Evolutionary conservation across 352 stramenopile species (phyloP), one percentile per base, ranked within the genome.

Genomic region (Paralagenidium karlingii): DNA sequence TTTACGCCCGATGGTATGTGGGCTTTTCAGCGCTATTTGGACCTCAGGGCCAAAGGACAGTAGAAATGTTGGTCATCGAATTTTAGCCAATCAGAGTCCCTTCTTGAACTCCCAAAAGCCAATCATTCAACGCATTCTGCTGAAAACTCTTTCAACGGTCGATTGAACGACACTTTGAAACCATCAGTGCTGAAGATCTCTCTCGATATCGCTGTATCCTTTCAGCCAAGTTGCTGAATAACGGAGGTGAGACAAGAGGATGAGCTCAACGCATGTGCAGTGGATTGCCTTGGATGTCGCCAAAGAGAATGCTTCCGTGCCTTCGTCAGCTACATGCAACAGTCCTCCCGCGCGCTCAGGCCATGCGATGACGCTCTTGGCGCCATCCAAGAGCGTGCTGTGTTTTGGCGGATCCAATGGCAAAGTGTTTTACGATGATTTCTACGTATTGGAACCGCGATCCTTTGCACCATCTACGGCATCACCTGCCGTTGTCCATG

Each of bases 1-100:
- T 88, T 91, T 49, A 91, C 77, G 18, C 74, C 77, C 12, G 74
- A 91, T 47, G 74, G 77, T 45, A 81, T 91, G 38, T 63, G 75
- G 38, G 74, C 77, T 2, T 82, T 91, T 10, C 54, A 86, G 42
- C 62, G 75, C 28, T 91, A 88, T 39, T 36, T 36, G n/a, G n/a
- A n/a, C n/a, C 47, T 90, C 25, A 30, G 58, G 20, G 29, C 43
- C 12, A 44, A 29, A 10, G 13, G 13, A 24, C 26, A 54, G 19
- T 11, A 40, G 38, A 18, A 40, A 36, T 21, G 8, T 13, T 6
- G n/a, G 15, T 19, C 28, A 47, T 8, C 15, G 20, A 41, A 40
- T 41, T n/a, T n/a, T 38, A n/a, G n/a, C n/a, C n/a, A 16, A n/a
- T n/a, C n/a, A n/a, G n/a, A n/a, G n/a, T n/a, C n/a, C n/a, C n/a